Base-by-base conservation (phyloP, 2,329 filamentous ascomycete genomes). In the Fusarium decemcellulare region DNA sequence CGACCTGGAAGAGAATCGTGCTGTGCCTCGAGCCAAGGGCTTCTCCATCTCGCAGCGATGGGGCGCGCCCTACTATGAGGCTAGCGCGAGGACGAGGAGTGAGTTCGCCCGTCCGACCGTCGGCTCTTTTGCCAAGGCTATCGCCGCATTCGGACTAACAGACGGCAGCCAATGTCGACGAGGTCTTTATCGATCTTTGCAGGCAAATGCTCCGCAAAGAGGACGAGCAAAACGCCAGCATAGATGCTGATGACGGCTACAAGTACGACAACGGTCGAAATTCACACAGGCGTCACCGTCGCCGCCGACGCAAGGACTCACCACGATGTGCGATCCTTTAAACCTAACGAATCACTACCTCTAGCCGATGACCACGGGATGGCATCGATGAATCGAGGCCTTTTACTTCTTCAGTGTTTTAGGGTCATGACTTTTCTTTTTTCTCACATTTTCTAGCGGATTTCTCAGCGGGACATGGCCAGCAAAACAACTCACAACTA, bases 61-160 rank as follows among this genome's bases (percentile, higher is more conserved):
- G 94, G 92, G 91, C 18, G 93, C 93, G 37, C 94, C 94, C 1
- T 97, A 97, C 79, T 97, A 97, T 77, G 94, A 97, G 82, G 92
- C 94, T 37, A 95, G 92, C 68, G 94, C 94, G 53, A 87, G 94
- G 68, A 90, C 93, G 73, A 86, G 91, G 76, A 93, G 76, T 93
- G 77, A 76, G 86, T 80, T 62, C 46, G 34, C 59, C 61, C 50
- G 16, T 53, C 54, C 46, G 60, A 51, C 30, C 42, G n/a, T 39
- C 23, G 37, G 65, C 44, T 50, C 40, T 44, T 16, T 44, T 63
- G 61, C 43, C 32, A 32, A 54, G 44, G 57, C 39, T 50, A 53
- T 57, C 46, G 59, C 64, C 59, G 62, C 54, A 65, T 70, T 48
- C 46, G 55, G 61, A 74, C 76, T 81, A 62, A 80, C 67, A 48